Conservation (phyloP, 371 early-diverging fungal species). For the Mucor indicus region DNA sequence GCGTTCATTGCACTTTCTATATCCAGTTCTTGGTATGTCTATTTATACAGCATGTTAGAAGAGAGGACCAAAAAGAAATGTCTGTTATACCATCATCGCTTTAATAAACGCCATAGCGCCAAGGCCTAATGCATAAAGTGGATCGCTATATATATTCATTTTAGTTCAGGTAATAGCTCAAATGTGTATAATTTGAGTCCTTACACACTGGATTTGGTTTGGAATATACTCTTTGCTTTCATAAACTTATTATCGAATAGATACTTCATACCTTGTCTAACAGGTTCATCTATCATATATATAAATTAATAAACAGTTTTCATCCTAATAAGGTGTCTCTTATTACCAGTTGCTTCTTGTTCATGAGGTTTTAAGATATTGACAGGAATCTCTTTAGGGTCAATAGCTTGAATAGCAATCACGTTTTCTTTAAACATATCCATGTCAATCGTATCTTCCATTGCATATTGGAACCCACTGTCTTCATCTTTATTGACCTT, state of each 20-base stretch:
- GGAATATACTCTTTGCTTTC: conserved; percentile 44
- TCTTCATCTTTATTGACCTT: conserved; percentile 10
- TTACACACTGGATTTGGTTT: conserved; percentile 35
- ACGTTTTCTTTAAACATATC: conserved; percentile 41
- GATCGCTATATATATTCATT: conserved; percentile 20
- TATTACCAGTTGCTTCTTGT: conserved; percentile 50
- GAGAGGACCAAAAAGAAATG: background rate
- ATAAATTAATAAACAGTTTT: background rate
- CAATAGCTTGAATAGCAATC: conserved; percentile 33
- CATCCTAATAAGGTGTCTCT: background rate
- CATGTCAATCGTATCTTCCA: conserved; percentile 39
- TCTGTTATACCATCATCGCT: conserved; percentile 12
- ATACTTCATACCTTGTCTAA: conserved; percentile 38
- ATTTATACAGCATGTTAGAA: no score
- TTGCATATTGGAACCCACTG: conserved; percentile 19
- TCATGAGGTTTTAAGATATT: conserved; percentile 48
- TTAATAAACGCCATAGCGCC: conserved; percentile 53
- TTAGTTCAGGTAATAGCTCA: background rate
- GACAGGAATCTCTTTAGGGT: conserved; percentile 38
- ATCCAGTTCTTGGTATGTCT: conserved; percentile 39
- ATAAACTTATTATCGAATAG: conserved; percentile 52
- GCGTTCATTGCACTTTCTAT: conserved; percentile 34
- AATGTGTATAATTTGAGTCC: background rate
- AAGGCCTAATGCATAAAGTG: conserved; percentile 45
- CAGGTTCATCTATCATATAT: conserved; percentile 30